phyloP scores from a whole-genome alignment of 768 basidiomycete species.

The Dioszegia crocea region DNA sequence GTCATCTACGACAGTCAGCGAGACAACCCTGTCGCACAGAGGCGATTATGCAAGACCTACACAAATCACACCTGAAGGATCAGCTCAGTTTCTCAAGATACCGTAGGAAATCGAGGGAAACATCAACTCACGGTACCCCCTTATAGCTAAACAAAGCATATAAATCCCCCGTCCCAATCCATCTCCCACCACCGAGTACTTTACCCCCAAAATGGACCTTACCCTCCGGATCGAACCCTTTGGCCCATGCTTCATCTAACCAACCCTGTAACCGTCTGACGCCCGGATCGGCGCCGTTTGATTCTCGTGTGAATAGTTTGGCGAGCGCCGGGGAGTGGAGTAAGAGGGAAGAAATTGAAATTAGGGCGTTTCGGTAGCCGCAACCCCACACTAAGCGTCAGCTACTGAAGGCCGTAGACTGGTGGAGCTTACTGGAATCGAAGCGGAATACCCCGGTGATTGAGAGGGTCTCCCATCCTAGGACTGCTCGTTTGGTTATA shows the following conservation, averaged over 20 bases:
- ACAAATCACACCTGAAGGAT: conserved; percentile 56
- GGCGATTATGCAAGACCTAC: conserved; percentile 41
- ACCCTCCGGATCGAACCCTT: conserved; percentile 72
- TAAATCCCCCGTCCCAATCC: conserved; percentile 79
- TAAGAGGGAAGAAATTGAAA: conserved; percentile 36
- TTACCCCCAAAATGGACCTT: conserved; percentile 58
- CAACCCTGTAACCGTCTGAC: conserved; percentile 69
- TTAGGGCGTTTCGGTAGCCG: conserved; percentile 53
- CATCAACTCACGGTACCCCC: conserved; percentile 70
- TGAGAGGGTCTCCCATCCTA: conserved; percentile 32
- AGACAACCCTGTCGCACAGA: background rate
- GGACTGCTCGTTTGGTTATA: conserved; percentile 33
- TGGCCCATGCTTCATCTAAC: conserved; percentile 77
- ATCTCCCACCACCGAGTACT: conserved; percentile 61
- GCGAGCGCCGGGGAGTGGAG: conserved; percentile 20
- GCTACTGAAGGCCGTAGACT: background rate
- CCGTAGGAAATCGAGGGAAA: too few relatives aligned
- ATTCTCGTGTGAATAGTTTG: conserved; percentile 34
- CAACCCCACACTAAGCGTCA: conserved; percentile 42
- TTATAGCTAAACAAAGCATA: conserved; percentile 72
- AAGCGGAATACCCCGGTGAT: conserved; percentile 39
- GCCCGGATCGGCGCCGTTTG: conserved; percentile 56
- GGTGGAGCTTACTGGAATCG: conserved; percentile 34
- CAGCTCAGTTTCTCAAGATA: conserved; percentile 52
- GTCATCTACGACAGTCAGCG: conserved; percentile 28